Percentiles rank a stretch among this genome's conserved stretches.
phyloP scores from a whole-genome alignment of 371 early-diverging fungal species.

The Mucor mucedo region DNA sequence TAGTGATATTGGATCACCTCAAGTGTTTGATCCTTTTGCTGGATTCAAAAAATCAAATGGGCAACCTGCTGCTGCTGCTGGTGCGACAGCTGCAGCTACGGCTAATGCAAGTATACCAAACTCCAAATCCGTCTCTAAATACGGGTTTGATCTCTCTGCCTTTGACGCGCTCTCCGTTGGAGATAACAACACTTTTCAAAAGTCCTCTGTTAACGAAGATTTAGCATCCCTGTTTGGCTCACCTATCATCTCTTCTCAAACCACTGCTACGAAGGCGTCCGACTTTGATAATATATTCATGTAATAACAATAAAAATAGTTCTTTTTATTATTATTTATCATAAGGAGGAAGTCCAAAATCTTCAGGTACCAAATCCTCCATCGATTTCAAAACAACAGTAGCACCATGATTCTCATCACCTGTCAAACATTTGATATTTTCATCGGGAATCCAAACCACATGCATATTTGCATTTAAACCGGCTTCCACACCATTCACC shows the following conservation, averaged over 20 bases:
- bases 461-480: slow-evolving; percentile 82
- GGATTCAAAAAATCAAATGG: neutral
- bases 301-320: slow-evolving; percentile 5
- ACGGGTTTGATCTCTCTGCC: slow-evolving; percentile 21
- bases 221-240: slow-evolving; percentile 14
- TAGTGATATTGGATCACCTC: neutral
- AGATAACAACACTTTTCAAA: neutral
- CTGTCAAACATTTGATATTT: slow-evolving; percentile 42
- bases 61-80: neutral
- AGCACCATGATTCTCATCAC: slow-evolving; percentile 46
- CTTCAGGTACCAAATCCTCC: slow-evolving; percentile 72
- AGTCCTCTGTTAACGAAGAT: slow-evolving; percentile 18
- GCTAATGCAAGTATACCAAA: slow-evolving; percentile 1
- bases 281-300: slow-evolving; percentile 22
- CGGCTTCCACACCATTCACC: slow-evolving; percentile 83
- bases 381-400: slow-evolving; percentile 62
- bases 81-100: no score
- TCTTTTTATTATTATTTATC: neutral
- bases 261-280: neutral
- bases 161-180: slow-evolving; percentile 15
- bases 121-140: slow-evolving; percentile 17
- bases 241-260: neutral
- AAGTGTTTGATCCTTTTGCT: slow-evolving; percentile 9
- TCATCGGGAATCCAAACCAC: slow-evolving; percentile 88
- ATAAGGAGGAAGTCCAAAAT: slow-evolving; percentile 24